These are phyloP conservation scores for Exophiala alcalophila DNA, from an alignment of 2,329 filamentous ascomycete genomes.

Conservation along the genomic window DNA sequence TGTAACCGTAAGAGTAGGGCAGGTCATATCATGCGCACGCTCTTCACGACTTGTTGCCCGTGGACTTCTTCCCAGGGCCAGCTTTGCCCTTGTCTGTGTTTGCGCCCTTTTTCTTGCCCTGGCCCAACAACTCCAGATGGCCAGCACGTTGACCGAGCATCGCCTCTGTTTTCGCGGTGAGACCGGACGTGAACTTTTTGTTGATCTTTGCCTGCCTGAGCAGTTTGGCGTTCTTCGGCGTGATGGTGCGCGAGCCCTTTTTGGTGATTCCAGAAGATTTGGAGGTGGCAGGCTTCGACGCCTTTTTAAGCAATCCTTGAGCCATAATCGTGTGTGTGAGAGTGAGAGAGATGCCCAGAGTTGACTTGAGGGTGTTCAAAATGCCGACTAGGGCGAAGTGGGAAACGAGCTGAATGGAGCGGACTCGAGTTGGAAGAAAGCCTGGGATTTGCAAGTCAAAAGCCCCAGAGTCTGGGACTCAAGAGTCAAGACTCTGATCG, in stretches of 20 bases:
- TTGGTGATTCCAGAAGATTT: conserved; percentile 46
- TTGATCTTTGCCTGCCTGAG: conserved; percentile 61
- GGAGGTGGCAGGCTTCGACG: conserved; percentile 11
- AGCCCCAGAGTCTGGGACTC: no score
- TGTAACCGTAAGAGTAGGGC: no score
- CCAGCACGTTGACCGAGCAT: conserved; percentile 64
- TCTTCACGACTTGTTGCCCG: no score
- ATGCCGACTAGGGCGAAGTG: no score
- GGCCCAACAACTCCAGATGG: conserved; percentile 65
- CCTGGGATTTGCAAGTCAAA: no score
- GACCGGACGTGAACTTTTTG: conserved; percentile 63
- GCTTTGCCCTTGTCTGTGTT: conserved; percentile 31
- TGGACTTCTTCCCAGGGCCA: conserved; percentile 14
- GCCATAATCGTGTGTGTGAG: no score
- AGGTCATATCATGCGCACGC: no score
- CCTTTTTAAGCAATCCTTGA: conserved; percentile 28
- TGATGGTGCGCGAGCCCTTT: conserved; percentile 60
- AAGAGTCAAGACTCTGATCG: no score
- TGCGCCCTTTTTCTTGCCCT: conserved; percentile 60
- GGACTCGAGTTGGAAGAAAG: no score
- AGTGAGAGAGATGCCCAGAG: conserved; percentile 1
- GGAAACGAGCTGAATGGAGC: no score
- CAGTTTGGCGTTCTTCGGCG: conserved; percentile 62
- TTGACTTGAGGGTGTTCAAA: background rate
- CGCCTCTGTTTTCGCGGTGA: conserved; percentile 65